A percentile compares a stretch with the other conserved stretches of the same genome.
Conservation (phyloP, 1,284 basidiomycete genomes). For the Microbotryomycetes sp. region DNA sequence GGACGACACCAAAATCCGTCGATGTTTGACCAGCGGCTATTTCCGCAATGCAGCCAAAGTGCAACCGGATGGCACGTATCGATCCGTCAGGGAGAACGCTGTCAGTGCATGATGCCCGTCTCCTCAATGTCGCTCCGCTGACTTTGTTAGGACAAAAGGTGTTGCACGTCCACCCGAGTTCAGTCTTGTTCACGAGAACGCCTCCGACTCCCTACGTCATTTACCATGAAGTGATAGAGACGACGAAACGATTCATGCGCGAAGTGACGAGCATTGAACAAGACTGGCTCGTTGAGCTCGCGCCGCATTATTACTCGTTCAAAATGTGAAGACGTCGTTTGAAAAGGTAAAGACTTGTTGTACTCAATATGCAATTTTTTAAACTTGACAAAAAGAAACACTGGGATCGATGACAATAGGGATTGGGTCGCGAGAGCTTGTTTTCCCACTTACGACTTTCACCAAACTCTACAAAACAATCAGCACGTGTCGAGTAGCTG, state of each 20-base stretch:
- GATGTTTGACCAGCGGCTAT: slow-evolving; percentile 83
- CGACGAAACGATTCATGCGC: slow-evolving; percentile 66
- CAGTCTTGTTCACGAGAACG: slow-evolving; percentile 86
- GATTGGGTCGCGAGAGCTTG: background rate
- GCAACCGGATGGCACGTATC: slow-evolving; percentile 48
- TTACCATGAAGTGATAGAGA: slow-evolving; percentile 92
- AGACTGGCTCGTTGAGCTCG: slow-evolving; percentile 49
- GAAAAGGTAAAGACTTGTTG: background rate
- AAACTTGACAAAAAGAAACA: background rate
- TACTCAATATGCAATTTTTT: background rate
- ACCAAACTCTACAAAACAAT: background rate
- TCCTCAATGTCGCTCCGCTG: background rate
- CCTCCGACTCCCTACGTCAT: slow-evolving; percentile 86
- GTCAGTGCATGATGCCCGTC: slow-evolving; percentile 46
- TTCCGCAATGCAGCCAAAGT: slow-evolving; percentile 85
- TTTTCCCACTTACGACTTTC: background rate
- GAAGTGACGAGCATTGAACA: slow-evolving; percentile 50
- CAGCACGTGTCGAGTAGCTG: background rate
- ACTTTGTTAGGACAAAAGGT: slow-evolving; percentile 46
- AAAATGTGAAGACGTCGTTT: slow-evolving; percentile 1
- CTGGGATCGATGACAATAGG: background rate
- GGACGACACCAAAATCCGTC: slow-evolving; percentile 54
- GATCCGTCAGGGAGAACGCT: slow-evolving; percentile 69
- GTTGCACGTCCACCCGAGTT: slow-evolving; percentile 84
- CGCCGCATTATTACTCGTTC: slow-evolving; percentile 37